A percentile compares a stretch with the other conserved stretches of the same genome.
phyloP scores from a whole-genome alignment of 148 eudicot species.

The Vaccinium myrtillus region DNA sequence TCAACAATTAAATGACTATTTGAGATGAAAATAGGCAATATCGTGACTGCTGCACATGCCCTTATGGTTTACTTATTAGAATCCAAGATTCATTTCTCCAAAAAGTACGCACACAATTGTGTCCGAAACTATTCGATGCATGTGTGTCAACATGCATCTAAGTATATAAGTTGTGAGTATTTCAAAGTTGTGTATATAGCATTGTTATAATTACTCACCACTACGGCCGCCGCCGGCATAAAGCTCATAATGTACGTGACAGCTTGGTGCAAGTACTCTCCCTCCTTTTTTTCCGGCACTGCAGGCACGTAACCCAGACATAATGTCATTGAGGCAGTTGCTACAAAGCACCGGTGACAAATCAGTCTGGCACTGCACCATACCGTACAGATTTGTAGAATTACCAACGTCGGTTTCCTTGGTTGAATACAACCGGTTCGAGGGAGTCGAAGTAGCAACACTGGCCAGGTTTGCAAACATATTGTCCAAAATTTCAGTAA shows the following conservation, averaged over 20 bases:
- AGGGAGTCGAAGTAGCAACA: not conserved
- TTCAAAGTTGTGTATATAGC: too few relatives aligned
- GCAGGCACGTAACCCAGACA: not conserved
- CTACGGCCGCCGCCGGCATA: not conserved
- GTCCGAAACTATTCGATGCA: too few relatives aligned
- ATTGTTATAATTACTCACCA: not conserved
- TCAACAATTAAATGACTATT: too few relatives aligned
- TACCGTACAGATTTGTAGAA: not conserved
- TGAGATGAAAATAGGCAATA: too few relatives aligned
- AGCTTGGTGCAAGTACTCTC: slow-evolving; percentile 20
- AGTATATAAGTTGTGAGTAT: too few relatives aligned
- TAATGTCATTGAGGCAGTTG: slow-evolving; percentile 9
- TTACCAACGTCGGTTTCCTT: not conserved
- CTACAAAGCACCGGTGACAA: slow-evolving; percentile 15
- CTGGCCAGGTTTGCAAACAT: not conserved
- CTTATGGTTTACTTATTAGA: too few relatives aligned
- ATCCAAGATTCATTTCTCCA: too few relatives aligned
- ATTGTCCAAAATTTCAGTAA: not conserved
- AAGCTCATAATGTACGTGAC: slow-evolving; percentile 25
- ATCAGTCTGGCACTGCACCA: slow-evolving; percentile 31
- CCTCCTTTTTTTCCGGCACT: slow-evolving; percentile 3
- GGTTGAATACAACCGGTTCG: not conserved
- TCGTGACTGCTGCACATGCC: too few relatives aligned
- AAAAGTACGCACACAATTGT: too few relatives aligned
- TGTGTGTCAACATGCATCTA: too few relatives aligned